Evolutionary conservation across 768 basidiomycete species (phyloP), one percentile per base, ranked within the genome.

Genomic region (Kwoniella heveanensis): DNA sequence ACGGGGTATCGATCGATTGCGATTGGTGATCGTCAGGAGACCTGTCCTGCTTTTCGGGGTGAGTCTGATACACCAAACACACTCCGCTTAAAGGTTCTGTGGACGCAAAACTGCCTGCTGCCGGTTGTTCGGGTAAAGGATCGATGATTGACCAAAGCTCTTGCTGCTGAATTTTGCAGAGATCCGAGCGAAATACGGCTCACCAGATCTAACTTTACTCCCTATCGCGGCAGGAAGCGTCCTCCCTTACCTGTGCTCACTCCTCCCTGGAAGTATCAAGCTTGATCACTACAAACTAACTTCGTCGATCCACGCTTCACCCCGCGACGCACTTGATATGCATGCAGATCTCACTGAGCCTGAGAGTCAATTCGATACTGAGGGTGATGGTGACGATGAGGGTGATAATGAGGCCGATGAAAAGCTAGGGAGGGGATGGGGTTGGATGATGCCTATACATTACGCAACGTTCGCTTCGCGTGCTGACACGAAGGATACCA

Each of bases 181-280:
- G n/a, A 32, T 59, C 19, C 29, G 27, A 59, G 36, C 24, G 15
- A 22, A 30, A 37, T 50, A 50, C 26, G 57, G 57, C 13, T 49
- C 57, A 49, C 57, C 57, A 12, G 57, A 59, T 24, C 30, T 59
- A 25, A 48, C 57, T 8, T 50, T 59, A 21, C 57, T 59, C 13
- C 50, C 57, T 17, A 51, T 51, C 12, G 47, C 57, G 6, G 27
- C 36, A 19, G 50, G 48, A 17, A 37, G 46, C 24, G 57, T 59
- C 2, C 49, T 52, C 12, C 57, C 57, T 0, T 59, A 49, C 24
- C 15, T 57, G 1, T 12, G 47, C 19, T 46, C 39, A 3, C n/a
- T 46, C 17, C 22, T 57, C 5, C 56, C 56, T 6, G 4, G 21
- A 17, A 10, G 17, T 19, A 47, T 57, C 1, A 47, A 36, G 10